A percentile compares a stretch with the other conserved stretches of the same genome.
These are phyloP conservation scores for Tulasnella sp. DNA, from an alignment of 768 basidiomycete species.

Conservation along the genomic window DNA sequence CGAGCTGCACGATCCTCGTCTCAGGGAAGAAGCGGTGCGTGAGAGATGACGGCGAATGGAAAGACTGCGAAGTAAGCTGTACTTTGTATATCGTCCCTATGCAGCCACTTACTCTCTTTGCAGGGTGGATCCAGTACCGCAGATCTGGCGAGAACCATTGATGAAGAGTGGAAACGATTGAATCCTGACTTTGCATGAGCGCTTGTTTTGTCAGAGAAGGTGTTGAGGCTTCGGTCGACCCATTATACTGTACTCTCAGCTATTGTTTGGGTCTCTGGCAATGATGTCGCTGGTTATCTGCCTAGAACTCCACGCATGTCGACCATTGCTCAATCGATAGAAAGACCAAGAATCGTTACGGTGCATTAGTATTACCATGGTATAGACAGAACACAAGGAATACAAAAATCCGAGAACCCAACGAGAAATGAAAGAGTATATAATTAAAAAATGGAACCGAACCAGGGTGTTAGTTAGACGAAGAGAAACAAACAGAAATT, in stretches of 20 bases:
- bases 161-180: background rate
- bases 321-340: background rate
- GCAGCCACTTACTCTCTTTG: background rate
- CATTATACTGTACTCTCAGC: background rate
- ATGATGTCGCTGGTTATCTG: background rate
- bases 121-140: background rate
- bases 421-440: background rate
- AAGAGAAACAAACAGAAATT: background rate
- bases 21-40: slow-evolving; percentile 56
- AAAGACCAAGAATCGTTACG: background rate
- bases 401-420: background rate
- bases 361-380: background rate
- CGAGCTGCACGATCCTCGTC: slow-evolving; percentile 82
- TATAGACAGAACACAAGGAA: background rate
- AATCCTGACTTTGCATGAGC: background rate
- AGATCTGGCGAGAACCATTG: background rate
- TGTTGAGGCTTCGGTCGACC: too few relatives aligned
- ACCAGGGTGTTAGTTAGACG: background rate
- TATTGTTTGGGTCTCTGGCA: background rate
- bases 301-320: background rate
- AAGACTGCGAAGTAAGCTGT: slow-evolving; percentile 56
- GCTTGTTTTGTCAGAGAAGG: background rate
- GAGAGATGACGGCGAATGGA: slow-evolving; percentile 52
- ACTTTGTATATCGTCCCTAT: slow-evolving; percentile 9
- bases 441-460: background rate